Evolutionary conservation across 192 early-diverging fungal species (phyloP).

Genomic region (Coemansia sp.): DNA sequence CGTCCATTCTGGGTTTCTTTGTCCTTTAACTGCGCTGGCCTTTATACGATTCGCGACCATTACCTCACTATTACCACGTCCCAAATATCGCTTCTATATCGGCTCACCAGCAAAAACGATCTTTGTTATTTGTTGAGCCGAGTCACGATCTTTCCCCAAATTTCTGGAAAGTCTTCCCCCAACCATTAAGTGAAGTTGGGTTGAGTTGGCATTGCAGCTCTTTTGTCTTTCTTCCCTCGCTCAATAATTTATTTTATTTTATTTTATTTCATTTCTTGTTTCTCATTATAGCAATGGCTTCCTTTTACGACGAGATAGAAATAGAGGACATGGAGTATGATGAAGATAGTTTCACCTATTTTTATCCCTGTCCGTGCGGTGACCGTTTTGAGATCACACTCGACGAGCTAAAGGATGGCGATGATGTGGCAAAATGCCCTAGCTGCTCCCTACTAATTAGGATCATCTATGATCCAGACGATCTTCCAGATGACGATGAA

Average conservation of each 20-base stretch:
- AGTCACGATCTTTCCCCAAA: not conserved
- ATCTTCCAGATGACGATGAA: constrained; percentile 33
- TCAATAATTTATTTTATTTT: not conserved
- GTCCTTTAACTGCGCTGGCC: not conserved
- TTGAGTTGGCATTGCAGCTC: not conserved
- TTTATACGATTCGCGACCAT: not conserved
- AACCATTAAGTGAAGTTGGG: not conserved
- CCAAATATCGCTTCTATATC: not conserved
- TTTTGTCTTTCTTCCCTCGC: not conserved
- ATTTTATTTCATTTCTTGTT: not conserved
- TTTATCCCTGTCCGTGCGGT: constrained; percentile 97
- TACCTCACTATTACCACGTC: too few species aligned
- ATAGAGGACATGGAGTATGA: constrained; percentile 94
- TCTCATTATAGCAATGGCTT: constrained; percentile 33
- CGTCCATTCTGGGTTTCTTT: not conserved
- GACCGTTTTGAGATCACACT: constrained; percentile 89
- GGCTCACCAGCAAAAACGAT: not conserved
- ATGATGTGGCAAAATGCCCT: constrained; percentile 89
- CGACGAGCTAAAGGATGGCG: constrained; percentile 78
- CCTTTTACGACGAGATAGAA: constrained; percentile 70
- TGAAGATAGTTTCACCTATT: constrained; percentile 79
- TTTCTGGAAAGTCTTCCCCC: not conserved
- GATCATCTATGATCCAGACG: constrained; percentile 85
- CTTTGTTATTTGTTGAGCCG: not conserved
- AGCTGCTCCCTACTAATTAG: constrained; percentile 90